A percentile compares a stretch with the other conserved stretches of the same genome.
These are phyloP conservation scores for Paratinospora sagittata DNA, from an alignment of 164 flowering plant genomes.

Conservation along the genomic window DNA sequence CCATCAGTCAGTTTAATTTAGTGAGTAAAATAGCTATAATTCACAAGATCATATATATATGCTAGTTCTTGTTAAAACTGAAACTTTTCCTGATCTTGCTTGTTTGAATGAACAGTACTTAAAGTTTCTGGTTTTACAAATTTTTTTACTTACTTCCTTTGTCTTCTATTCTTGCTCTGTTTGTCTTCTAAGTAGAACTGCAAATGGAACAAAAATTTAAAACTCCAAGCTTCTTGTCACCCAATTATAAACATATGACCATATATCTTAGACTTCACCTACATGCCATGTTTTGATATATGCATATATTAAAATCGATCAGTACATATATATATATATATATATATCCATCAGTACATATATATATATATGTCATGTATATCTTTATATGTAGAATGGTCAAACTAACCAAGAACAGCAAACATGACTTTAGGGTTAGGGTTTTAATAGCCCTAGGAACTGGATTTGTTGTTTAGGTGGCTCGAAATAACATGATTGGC, in stretches of 20 bases:
- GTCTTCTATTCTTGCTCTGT: neutral
- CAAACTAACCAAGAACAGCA: neutral
- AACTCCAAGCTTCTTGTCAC: no score
- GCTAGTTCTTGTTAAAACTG: neutral
- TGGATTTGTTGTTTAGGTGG: conserved; percentile 4
- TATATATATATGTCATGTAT: neutral
- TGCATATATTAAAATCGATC: neutral
- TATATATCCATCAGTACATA: neutral
- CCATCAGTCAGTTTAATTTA: neutral
- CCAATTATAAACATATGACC: no score
- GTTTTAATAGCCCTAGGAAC: conserved; percentile 16
- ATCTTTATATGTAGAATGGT: conserved; percentile 2
- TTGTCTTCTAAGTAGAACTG: no score
- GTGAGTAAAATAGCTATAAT: neutral
- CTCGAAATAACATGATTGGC: conserved; percentile 14
- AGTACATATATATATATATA: neutral
- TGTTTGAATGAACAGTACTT: neutral
- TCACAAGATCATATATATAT: neutral
- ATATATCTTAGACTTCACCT: no score
- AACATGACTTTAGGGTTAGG: conserved; percentile 9
- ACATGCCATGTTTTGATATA: neutral
- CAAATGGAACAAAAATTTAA: no score
- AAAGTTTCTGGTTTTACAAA: neutral
- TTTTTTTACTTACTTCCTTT: neutral
- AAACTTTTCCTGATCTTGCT: neutral